Evolutionary conservation across 768 basidiomycete genomes (phyloP), one percentile per base, ranked within the genome.

Genomic region (Rickenella mellea): DNA sequence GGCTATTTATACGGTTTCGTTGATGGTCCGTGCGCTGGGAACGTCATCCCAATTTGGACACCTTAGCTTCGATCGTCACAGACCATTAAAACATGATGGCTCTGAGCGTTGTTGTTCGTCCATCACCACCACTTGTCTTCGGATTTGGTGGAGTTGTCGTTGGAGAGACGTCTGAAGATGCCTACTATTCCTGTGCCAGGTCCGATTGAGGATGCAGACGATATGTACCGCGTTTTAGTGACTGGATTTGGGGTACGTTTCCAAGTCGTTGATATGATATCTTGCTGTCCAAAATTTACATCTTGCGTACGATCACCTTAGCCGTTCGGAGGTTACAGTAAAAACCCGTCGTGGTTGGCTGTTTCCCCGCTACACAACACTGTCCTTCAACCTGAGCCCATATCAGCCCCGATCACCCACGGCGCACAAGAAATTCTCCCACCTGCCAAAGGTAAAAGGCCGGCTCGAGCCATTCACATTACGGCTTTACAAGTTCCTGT

Each of bases 261-360:
- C 11, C 15, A 15, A 36, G 7, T 36, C 12, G 4, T 14, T 17
- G 33, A 36, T 9, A 17, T 10, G 12, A 10, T 27, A 21, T 35
- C 22, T 21, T 28, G 10, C 30, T 25, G 39, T 28, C 36, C 12
- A 31, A 36, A 40, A 33, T 51, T 52, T 56, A 55, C 55, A 24
- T 40, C 40, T 39, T 37, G 45, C 35, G 48, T 53, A 47, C 39
- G n/a, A n/a, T n/a, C n/a, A n/a, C n/a, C n/a, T 47, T 52, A 79
- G 75, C 77, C 80, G 21, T 79, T 77, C 56, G 58, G 66, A 39
- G 69, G 73, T 15, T 73, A 71, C 50, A 52, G 62, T 39, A 67
- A 68, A 42, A 84, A 84, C 51, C 82, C 83, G 2, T 83, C 82
- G 17, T 84, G 83, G 82, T 65, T 79, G 6, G 80, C 81, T 26